Evolutionary conservation across 805 yeast genomes (phyloP).

Genomic region (Lipomyces starkeyi): DNA sequence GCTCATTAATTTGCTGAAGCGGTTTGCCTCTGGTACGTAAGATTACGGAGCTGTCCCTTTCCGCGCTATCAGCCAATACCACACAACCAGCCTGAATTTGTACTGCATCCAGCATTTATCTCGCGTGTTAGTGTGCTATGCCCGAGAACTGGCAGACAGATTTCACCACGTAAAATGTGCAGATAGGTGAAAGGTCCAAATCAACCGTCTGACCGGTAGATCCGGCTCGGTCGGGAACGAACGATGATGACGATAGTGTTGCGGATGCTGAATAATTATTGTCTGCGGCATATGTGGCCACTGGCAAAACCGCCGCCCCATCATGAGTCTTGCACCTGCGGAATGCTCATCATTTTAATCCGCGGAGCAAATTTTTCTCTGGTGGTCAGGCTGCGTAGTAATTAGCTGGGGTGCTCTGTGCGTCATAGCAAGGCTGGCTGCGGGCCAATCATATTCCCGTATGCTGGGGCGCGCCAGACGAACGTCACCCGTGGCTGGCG

Average conservation of each 20-base stretch:
- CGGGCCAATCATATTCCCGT: not conserved
- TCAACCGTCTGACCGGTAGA: not conserved
- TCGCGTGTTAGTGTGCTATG: no score
- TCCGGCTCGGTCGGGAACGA: not conserved
- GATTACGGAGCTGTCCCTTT: no score
- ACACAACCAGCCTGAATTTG: no score
- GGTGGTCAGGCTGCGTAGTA: not conserved
- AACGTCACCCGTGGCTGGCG: slow-evolving; percentile 6
- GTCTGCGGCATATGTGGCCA: not conserved
- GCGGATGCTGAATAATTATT: not conserved
- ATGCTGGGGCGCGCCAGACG: not conserved
- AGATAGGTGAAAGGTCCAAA: no score
- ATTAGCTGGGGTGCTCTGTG: no score
- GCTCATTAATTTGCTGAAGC: no score
- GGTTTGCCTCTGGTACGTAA: no score
- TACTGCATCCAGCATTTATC: no score
- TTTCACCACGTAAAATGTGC: no score
- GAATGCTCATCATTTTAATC: not conserved
- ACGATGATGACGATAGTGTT: not conserved
- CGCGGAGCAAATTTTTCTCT: not conserved
- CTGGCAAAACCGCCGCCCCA: not conserved
- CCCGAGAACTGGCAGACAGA: no score
- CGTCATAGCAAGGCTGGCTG: no score
- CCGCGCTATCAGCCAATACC: no score
- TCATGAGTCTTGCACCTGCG: not conserved